Evolutionary conservation across 2,329 filamentous ascomycete genomes (phyloP).

Genomic region (Beauveria bassiana): DNA sequence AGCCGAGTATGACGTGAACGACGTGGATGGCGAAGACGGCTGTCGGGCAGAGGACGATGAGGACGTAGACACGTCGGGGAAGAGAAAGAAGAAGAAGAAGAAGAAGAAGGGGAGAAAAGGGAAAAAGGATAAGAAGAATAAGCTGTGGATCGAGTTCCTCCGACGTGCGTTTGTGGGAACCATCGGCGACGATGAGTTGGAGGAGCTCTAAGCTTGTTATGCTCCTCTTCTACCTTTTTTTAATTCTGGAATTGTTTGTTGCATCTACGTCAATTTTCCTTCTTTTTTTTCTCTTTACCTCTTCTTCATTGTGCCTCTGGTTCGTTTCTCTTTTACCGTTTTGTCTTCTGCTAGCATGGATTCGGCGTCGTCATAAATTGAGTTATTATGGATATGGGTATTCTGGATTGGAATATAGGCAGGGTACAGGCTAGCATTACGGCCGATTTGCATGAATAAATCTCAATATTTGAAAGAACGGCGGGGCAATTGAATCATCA

Average conservation of each 20-base stretch:
- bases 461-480: background rate
- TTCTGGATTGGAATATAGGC: background rate
- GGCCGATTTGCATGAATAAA: background rate
- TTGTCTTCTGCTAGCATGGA: background rate
- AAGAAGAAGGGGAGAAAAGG: slow-evolving; percentile 27
- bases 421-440: background rate
- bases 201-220: slow-evolving; percentile 29
- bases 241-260: background rate
- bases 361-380: background rate
- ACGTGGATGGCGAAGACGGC: background rate
- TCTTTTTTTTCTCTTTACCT: background rate
- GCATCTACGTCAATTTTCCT: background rate
- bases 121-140: slow-evolving; percentile 50
- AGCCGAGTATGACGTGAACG: background rate
- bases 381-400: background rate
- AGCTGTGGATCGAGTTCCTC: slow-evolving; percentile 72
- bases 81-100: slow-evolving; percentile 14
- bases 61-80: slow-evolving; percentile 21
- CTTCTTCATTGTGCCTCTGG: background rate
- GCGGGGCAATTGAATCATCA: background rate
- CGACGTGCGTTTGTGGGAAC: slow-evolving; percentile 73
- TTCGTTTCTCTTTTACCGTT: background rate
- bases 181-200: slow-evolving; percentile 56
- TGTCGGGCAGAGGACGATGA: slow-evolving; percentile 15
- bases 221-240: background rate